Conservation (phyloP, 805 yeast species). For the Ogataea wickerhamii region DNA sequence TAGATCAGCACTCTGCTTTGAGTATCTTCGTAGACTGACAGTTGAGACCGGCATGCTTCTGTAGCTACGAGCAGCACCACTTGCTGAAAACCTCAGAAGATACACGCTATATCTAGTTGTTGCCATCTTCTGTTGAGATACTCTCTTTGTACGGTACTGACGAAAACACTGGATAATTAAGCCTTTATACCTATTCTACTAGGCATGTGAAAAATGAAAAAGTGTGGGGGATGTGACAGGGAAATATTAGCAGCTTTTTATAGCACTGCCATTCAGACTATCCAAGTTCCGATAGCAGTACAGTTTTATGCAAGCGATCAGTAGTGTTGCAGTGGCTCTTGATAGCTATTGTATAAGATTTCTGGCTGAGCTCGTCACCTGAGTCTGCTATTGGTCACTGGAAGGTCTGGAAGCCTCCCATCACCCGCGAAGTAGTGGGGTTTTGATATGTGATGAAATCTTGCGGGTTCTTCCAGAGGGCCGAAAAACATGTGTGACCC, state of each 20-base stretch:
- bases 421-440: neutral
- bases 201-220: neutral
- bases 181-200: too few relatives aligned
- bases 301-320: too few relatives aligned
- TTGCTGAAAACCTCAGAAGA: neutral
- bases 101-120: neutral
- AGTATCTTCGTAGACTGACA: neutral
- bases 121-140: too few relatives aligned
- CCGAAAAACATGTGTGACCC: conserved; percentile 3
- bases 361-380: too few relatives aligned
- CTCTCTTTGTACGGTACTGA: too few relatives aligned
- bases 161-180: too few relatives aligned
- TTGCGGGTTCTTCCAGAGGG: conserved; percentile 1
- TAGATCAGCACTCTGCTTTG: conserved; percentile 55
- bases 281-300: too few relatives aligned
- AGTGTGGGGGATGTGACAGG: conserved; percentile 4
- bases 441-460: conserved; percentile 5
- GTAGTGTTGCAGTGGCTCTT: too few relatives aligned
- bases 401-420: neutral
- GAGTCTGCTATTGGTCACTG: neutral
- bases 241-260: neutral
- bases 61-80: neutral
- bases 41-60: conserved; percentile 6
- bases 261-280: too few relatives aligned
- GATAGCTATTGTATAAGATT: too few relatives aligned